Base-by-base conservation (phyloP, 192 early-diverging fungal genomes). In the Chytriomyces hyalinus region DNA sequence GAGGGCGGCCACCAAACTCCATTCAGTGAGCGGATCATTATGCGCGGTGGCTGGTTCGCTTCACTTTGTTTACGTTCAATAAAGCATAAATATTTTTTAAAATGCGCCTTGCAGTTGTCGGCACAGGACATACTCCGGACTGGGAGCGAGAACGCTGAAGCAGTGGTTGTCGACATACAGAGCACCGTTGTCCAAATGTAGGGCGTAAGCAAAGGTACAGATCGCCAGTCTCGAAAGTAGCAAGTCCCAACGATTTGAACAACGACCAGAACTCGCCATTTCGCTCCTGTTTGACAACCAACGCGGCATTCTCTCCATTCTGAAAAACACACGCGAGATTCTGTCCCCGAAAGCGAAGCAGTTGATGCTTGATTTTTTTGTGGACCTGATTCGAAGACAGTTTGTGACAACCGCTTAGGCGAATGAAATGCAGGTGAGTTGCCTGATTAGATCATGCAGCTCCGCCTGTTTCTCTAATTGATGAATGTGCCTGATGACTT, bases 271-370 rank as follows among this genome's bases (percentile, higher is more conserved):
- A 20, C 60, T 84, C 22, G 80, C n/a, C n/a, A n/a, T n/a, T n/a
- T 70, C 80, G 9, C 46, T 73, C 11, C 28, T 85, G 11, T 82
- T 85, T 59, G 73, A 84, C 77, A 53, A 51, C 24, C 69, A 82
- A 43, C 24, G 47, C 20, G 84, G 84, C 7, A 51, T 81, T 44
- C 60, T 82, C 9, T 59, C 46, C 5, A 68, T 80, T 48, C 67
- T 85, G 5, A 20, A 53, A 6, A 64, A 67, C 4, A 70, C 68
- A 22, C 75, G 76, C 6, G 59, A 70, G 4, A 74, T 63, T 43
- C 68, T 70, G 6, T 62, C 77, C 22, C 49, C 71, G 13, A 78
- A 78, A 43, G 81, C 84, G n/a, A 80, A 85, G 51, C 59, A 47
- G 9, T 20, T 76, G 49, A 62, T 80, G 36, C 62, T 70, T n/a